Base-by-base conservation (phyloP, 306 rosid genomes). In the Corylus avellana region DNA sequence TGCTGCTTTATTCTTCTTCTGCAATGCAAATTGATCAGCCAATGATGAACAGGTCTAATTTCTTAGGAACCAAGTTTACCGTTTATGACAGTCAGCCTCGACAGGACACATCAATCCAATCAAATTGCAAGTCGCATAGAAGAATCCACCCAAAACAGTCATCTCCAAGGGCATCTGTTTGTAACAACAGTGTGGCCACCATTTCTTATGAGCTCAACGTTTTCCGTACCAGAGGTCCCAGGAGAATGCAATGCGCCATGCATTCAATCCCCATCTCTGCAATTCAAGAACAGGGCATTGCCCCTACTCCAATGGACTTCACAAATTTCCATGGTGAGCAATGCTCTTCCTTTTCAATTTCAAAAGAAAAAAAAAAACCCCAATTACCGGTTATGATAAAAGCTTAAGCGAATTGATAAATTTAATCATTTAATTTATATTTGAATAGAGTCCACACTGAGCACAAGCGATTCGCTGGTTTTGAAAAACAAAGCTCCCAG, bases 191-290 rank as follows among this genome's bases (percentile, higher is more conserved):
- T 56, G 89, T 92, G 39, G 93, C 91, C 4, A 84, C 97, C 4
- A 74, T 94, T 73, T 88, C 86, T 27, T 94, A 90, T 73, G 94
- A 92, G 85, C 97, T 94, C 79, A 94, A 94, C 55, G 91, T 94
- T 79, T 95, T 92, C 58, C 94, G 98, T 9, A 91, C 98, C 9
- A 90, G 98, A 81, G 98, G 98, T 59, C 98, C 98, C 2, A 89
- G 98, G 81, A 78, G 97, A 90, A 94, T 94, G 97, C 86, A 87
- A 75, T 89, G 97, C 77, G 80, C 81, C 54, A 87, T 94, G 92
- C 92, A 89, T 68, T 88, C 93, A 12, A 92, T 92, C 55, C 98
- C 97, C 9, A 75, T 88, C 42, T 86, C 94, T 50, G 72, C 98
- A 49, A 82, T 94, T 61, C 88, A 90, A 86, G 97, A 92, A 79